phyloP scores from a whole-genome alignment of 352 stramenopile genomes.

The Phytopythium montanum region DNA sequence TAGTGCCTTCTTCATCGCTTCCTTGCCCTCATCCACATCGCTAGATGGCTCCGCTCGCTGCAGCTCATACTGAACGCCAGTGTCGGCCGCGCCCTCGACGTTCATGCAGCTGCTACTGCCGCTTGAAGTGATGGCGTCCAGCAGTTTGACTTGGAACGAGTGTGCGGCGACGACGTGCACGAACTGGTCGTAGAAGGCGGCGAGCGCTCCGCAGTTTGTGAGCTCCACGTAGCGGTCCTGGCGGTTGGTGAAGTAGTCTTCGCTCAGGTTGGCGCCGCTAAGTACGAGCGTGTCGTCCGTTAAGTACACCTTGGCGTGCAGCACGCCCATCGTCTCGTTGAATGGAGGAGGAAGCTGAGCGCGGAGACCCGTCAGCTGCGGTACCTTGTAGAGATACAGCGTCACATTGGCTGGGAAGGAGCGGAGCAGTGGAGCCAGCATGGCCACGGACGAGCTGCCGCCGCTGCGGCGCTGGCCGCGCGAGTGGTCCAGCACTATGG shows the following conservation, averaged over 20 bases:
- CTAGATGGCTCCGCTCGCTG: slow-evolving; percentile 17
- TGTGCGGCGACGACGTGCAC: slow-evolving; percentile 42
- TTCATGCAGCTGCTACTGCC: background rate
- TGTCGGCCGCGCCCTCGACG: background rate
- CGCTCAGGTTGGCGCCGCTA: slow-evolving; percentile 77
- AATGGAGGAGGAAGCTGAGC: slow-evolving; percentile 64
- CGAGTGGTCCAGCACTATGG: slow-evolving; percentile 70
- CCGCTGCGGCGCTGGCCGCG: slow-evolving; percentile 50
- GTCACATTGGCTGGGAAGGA: slow-evolving; percentile 48
- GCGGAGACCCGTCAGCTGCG: slow-evolving; percentile 58
- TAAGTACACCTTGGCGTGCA: slow-evolving; percentile 82
- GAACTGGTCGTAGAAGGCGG: slow-evolving; percentile 71
- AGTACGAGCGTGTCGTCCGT: slow-evolving; percentile 79
- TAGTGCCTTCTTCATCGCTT: slow-evolving; percentile 37
- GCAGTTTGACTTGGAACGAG: slow-evolving; percentile 39
- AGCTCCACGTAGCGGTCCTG: slow-evolving; percentile 82
- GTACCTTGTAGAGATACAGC: slow-evolving; percentile 69
- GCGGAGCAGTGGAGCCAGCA: slow-evolving; percentile 45
- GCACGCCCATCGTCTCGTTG: slow-evolving; percentile 82
- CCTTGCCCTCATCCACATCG: slow-evolving; percentile 32
- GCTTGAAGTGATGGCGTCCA: slow-evolving; percentile 4
- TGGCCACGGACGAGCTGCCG: slow-evolving; percentile 48
- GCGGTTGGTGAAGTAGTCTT: slow-evolving; percentile 83
- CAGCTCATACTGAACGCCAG: slow-evolving; percentile 22
- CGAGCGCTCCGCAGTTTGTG: slow-evolving; percentile 37